phyloP scores from a whole-genome alignment of 179 eudicot genomes.

The Patellifolia procumbens region DNA sequence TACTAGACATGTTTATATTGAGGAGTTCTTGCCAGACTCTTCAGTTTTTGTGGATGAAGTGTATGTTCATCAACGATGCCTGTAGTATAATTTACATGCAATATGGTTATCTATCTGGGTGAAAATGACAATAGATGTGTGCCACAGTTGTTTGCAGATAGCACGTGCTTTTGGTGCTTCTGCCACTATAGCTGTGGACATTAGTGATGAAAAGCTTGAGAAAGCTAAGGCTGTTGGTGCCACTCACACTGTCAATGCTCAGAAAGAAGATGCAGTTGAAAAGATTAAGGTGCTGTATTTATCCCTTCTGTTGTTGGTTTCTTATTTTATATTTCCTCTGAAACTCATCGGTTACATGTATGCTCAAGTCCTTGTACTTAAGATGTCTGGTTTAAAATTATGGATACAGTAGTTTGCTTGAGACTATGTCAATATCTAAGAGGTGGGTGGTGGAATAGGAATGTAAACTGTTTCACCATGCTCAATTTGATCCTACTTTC shows the following conservation, averaged over 20 bases:
- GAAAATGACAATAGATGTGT: conserved; percentile 29
- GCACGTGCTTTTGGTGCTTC: conserved; percentile 99
- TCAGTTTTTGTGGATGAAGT: not conserved
- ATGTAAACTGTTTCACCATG: not conserved
- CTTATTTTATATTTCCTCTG: not conserved
- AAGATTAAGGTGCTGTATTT: conserved; percentile 59
- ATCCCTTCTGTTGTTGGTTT: conserved; percentile 7
- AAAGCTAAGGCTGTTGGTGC: conserved; percentile 86
- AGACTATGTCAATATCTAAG: not conserved
- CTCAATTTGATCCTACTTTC: not conserved
- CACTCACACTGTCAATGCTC: conserved; percentile 76
- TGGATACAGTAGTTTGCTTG: not conserved
- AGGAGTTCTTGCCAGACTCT: not conserved
- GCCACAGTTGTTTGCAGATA: conserved; percentile 93
- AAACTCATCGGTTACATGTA: not conserved
- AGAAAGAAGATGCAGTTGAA: conserved; percentile 74
- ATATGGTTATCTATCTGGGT: not conserved
- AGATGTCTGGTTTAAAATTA: not conserved
- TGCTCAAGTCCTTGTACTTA: not conserved
- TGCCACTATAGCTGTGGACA: conserved; percentile 90
- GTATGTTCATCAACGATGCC: not conserved
- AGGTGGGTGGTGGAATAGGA: not conserved
- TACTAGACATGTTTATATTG: not conserved
- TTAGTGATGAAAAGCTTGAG: conserved; percentile 85
- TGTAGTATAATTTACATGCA: not conserved